Conservation (phyloP, 2,329 filamentous ascomycete species). For the Arachnomyces sp. region DNA sequence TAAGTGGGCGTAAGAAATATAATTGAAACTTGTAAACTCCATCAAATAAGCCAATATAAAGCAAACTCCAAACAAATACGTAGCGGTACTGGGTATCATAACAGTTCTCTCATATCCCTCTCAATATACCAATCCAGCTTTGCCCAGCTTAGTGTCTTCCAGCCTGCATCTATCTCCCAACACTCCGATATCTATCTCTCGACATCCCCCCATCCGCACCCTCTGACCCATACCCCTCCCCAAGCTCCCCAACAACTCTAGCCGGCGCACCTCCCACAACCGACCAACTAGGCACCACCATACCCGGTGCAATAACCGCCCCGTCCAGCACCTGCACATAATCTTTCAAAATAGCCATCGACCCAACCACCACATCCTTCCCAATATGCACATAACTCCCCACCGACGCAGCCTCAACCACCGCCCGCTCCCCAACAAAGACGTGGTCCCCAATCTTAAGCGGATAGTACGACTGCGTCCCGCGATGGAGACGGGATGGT, state of each 20-base stretch:
- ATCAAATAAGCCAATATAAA: slow-evolving; percentile 6
- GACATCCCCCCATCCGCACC: slow-evolving; percentile 37
- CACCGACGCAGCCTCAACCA: slow-evolving; percentile 75
- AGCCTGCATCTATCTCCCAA: slow-evolving; percentile 21
- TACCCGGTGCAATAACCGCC: slow-evolving; percentile 72
- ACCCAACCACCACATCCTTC: slow-evolving; percentile 64
- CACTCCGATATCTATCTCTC: slow-evolving; percentile 33
- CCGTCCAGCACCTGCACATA: slow-evolving; percentile 81
- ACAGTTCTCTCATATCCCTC: too few species aligned
- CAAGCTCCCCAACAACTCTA: slow-evolving; percentile 68
- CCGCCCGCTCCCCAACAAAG: slow-evolving; percentile 66
- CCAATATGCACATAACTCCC: slow-evolving; percentile 83
- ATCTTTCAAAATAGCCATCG: slow-evolving; percentile 88
- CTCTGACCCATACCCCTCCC: slow-evolving; percentile 40
- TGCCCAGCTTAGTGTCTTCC: neutral
- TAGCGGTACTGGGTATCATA: too few species aligned
- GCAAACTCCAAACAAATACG: slow-evolving; percentile 3
- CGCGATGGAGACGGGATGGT: slow-evolving; percentile 72
- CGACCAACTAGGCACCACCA: slow-evolving; percentile 87
- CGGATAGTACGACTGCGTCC: slow-evolving; percentile 58
- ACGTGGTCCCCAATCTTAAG: slow-evolving; percentile 93
- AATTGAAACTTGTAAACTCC: neutral
- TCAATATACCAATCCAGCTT: slow-evolving; percentile 4
- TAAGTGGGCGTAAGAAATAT: too few species aligned
- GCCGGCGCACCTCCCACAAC: slow-evolving; percentile 81